Conservation (phyloP, 148 eudicot species). For the Pouteria glomerata region DNA sequence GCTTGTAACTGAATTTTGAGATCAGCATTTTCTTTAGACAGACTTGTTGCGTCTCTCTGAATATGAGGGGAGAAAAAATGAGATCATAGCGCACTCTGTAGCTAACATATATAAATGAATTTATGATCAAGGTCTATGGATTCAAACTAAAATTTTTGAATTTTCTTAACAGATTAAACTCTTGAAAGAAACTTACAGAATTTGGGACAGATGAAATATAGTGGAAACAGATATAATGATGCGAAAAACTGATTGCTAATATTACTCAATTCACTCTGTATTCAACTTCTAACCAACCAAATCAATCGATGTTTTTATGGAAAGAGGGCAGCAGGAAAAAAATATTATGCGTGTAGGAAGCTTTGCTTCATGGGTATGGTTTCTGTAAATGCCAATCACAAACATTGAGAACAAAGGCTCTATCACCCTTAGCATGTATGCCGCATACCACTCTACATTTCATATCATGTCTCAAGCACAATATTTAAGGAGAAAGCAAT, state of each 20-base stretch:
- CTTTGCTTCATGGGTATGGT: too few relatives aligned
- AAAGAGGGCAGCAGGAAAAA: background rate
- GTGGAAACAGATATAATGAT: too few relatives aligned
- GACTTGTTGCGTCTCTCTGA: conserved; percentile 41
- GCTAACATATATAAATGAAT: too few relatives aligned
- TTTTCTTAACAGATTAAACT: background rate
- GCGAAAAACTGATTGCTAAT: too few relatives aligned
- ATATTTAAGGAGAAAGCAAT: background rate
- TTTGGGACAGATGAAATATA: background rate
- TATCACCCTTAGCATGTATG: background rate
- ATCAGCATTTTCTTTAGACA: conserved; percentile 33
- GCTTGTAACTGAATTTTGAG: conserved; percentile 42
- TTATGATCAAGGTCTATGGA: too few relatives aligned
- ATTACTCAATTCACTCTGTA: background rate
- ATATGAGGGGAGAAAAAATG: too few relatives aligned
- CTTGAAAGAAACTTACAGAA: background rate
- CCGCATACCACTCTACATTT: background rate
- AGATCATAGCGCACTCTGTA: too few relatives aligned
- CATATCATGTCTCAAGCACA: background rate
- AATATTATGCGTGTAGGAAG: too few relatives aligned
- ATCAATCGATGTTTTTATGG: background rate
- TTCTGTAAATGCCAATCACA: too few relatives aligned
- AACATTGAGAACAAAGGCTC: background rate
- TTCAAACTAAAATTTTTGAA: background rate
- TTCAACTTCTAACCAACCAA: background rate